Conservation (phyloP, 2,329 filamentous ascomycete genomes). For the Epichloe sylvatica region DNA sequence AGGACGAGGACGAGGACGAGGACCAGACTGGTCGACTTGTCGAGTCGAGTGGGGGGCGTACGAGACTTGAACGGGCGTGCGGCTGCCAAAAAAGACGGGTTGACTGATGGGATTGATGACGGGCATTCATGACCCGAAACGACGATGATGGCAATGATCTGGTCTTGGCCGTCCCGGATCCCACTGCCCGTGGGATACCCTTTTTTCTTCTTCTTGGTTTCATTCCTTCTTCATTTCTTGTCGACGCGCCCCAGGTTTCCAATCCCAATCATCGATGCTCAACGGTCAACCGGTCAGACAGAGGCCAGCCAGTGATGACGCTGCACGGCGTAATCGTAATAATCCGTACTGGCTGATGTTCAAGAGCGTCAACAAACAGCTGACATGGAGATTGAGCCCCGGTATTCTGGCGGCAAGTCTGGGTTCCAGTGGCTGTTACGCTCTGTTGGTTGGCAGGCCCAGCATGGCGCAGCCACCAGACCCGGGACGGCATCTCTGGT, state of each 20-base stretch:
- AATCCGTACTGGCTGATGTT: too few species aligned
- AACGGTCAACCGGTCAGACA: not conserved
- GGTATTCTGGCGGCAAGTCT: not conserved
- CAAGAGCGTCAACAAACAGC: too few species aligned
- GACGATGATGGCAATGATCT: not conserved
- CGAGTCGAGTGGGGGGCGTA: not conserved
- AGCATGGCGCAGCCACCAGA: slow-evolving; percentile 22
- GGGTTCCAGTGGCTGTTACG: not conserved
- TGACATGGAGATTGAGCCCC: not conserved
- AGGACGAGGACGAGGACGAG: too few species aligned
- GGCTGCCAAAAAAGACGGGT: not conserved
- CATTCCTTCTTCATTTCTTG: not conserved
- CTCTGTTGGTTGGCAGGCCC: not conserved
- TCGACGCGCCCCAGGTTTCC: not conserved
- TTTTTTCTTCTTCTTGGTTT: not conserved
- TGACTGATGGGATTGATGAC: not conserved
- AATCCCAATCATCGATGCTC: not conserved
- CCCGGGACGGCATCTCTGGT: slow-evolving; percentile 9
- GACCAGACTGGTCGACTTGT: not conserved
- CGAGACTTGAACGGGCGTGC: slow-evolving; percentile 2
- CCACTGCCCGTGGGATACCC: not conserved
- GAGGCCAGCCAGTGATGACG: not conserved
- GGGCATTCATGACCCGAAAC: not conserved
- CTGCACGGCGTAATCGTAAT: too few species aligned
- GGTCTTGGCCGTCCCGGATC: not conserved